Evolutionary conservation across 2,329 filamentous ascomycete species (phyloP).

Genomic region (Ophiostoma pallidulum): DNA sequence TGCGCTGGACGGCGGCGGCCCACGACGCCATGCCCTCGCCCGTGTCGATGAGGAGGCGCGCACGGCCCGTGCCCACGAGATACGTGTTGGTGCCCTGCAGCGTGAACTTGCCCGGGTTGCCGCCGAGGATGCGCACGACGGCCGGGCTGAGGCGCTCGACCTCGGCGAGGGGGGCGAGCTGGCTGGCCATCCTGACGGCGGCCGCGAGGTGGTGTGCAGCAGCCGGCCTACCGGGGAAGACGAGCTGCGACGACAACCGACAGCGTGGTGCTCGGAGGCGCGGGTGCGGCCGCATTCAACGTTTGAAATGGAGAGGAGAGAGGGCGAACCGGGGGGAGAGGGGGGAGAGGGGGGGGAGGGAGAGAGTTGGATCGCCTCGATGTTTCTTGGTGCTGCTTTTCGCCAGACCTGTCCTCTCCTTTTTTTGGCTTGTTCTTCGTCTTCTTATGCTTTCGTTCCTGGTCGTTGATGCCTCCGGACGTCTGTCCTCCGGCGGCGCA

Average conservation of each 20-base stretch:
- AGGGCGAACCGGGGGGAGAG: too few relatives aligned
- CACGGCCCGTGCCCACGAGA: conserved; percentile 65
- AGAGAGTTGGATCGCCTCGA: too few relatives aligned
- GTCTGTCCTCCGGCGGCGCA: neutral
- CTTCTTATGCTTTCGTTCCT: neutral
- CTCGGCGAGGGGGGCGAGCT: conserved; percentile 56
- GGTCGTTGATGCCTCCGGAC: neutral
- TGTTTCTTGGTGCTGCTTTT: too few relatives aligned
- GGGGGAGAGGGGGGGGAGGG: too few relatives aligned
- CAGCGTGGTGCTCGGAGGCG: neutral
- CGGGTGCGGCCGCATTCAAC: conserved; percentile 3
- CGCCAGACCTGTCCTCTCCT: neutral
- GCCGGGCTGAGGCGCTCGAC: conserved; percentile 68
- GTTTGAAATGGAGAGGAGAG: conserved; percentile 1
- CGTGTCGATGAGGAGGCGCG: conserved; percentile 79
- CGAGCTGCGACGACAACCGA: conserved; percentile 7
- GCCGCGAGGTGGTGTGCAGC: neutral
- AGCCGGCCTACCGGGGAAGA: too few relatives aligned
- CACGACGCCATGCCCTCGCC: conserved; percentile 73
- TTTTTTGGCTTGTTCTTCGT: neutral
- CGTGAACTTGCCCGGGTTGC: conserved; percentile 78
- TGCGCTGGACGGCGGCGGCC: conserved; percentile 54
- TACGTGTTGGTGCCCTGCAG: conserved; percentile 89
- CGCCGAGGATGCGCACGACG: conserved; percentile 77
- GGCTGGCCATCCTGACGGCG: conserved; percentile 43